Conservation (phyloP, 345 rosid genomes). For the Pistacia integerrima region DNA sequence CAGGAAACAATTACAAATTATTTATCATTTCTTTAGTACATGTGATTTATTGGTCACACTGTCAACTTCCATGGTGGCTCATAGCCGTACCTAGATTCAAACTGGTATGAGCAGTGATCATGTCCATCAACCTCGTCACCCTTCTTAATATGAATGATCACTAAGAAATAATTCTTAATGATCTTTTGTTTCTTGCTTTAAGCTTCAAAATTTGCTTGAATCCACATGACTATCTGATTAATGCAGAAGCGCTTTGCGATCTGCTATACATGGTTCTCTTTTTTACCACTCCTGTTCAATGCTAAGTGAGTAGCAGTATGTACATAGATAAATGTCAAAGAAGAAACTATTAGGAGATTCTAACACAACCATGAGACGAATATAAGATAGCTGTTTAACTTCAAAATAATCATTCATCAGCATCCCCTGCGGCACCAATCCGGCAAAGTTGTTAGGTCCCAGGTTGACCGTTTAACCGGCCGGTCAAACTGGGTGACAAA, state of each 20-base stretch:
- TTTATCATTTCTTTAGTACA: background rate
- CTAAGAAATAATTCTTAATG: background rate
- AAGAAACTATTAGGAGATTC: conserved; percentile 19
- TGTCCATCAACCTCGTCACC: background rate
- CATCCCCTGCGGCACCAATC: background rate
- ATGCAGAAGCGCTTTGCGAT: background rate
- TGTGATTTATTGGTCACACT: background rate
- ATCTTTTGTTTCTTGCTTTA: background rate
- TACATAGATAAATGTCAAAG: conserved; percentile 5
- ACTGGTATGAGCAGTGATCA: background rate
- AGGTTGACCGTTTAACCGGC: too few species aligned
- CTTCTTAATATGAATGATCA: background rate
- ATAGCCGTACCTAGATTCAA: background rate
- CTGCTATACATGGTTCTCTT: background rate
- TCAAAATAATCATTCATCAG: background rate
- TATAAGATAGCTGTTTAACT: background rate
- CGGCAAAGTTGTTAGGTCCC: too few species aligned
- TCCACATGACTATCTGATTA: background rate
- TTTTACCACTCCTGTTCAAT: background rate
- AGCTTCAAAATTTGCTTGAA: background rate
- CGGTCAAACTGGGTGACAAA: too few species aligned
- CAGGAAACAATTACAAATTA: background rate
- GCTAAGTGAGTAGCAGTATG: background rate
- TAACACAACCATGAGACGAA: conserved; percentile 16
- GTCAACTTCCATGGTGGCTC: background rate